Evolutionary conservation across 495 filamentous ascomycete genomes (phyloP).

Genomic region (Lophiostoma macrostomum): DNA sequence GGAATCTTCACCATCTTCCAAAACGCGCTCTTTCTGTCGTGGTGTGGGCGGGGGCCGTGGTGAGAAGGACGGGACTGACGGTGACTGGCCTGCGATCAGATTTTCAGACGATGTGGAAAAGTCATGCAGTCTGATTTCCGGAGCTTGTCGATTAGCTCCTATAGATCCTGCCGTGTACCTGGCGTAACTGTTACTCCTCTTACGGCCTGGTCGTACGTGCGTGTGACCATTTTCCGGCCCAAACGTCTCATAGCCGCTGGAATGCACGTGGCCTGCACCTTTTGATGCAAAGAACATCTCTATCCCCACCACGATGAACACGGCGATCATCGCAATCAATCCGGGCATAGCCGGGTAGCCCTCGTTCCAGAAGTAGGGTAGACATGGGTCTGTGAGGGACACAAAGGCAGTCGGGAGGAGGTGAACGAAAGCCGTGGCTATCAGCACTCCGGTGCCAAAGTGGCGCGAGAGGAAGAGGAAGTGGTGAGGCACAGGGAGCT

Average conservation of each 20-base stretch:
- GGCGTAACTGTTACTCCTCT: slow-evolving; percentile 32
- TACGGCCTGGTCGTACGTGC: slow-evolving; percentile 12
- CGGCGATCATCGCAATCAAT: slow-evolving; percentile 42
- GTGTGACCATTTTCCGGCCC: slow-evolving; percentile 6
- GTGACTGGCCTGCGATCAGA: slow-evolving; percentile 24
- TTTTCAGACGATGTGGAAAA: slow-evolving; percentile 18
- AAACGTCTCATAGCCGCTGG: slow-evolving; percentile 31
- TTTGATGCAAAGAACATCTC: slow-evolving; percentile 47
- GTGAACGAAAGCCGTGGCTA: slow-evolving; percentile 51
- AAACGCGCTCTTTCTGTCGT: slow-evolving; percentile 1
- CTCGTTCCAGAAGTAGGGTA: slow-evolving; percentile 46
- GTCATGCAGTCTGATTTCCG: slow-evolving; percentile 23
- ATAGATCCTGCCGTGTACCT: slow-evolving; percentile 25
- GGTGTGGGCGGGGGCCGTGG: slow-evolving; percentile 4
- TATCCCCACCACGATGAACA: slow-evolving; percentile 46
- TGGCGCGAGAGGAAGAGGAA: slow-evolving; percentile 48
- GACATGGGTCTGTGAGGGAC: slow-evolving; percentile 46
- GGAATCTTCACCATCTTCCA: slow-evolving; percentile 32
- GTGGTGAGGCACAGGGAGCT: slow-evolving; percentile 40
- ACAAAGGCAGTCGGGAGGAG: slow-evolving; percentile 46
- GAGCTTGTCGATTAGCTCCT: slow-evolving; percentile 14
- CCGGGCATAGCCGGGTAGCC: slow-evolving; percentile 47
- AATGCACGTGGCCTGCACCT: slow-evolving; percentile 41
- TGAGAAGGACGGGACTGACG: slow-evolving; percentile 3
- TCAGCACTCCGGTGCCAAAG: slow-evolving; percentile 51